Percentiles rank a stretch among this genome's conserved stretches.
Conservation (phyloP, 169 alveolate genomes). For the Cryptosporidium meleagridis region DNA sequence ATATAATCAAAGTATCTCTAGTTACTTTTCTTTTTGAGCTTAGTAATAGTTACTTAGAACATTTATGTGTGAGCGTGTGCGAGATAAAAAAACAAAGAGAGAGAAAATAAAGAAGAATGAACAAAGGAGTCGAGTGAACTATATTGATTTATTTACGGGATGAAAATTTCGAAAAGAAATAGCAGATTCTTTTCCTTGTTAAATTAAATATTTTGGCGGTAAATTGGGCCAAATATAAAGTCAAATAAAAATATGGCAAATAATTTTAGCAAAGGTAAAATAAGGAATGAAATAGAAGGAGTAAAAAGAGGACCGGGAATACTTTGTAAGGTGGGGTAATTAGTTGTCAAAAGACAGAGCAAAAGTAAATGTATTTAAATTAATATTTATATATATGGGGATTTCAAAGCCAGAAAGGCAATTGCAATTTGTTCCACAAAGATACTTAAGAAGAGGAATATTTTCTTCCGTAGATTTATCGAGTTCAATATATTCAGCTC, state of each 20-base stretch:
- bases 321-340: not conserved
- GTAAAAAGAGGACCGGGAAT: not conserved
- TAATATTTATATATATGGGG: not conserved
- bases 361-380: not conserved
- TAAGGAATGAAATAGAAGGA: too few species aligned
- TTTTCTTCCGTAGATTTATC: slow-evolving; percentile 70
- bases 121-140: not conserved
- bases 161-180: not conserved
- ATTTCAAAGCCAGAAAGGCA: not conserved
- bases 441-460: slow-evolving; percentile 63
- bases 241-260: not conserved
- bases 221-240: not conserved
- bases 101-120: too few species aligned
- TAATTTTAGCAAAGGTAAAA: not conserved
- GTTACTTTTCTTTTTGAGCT: too few species aligned
- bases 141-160: not conserved
- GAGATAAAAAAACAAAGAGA: too few species aligned
- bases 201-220: not conserved
- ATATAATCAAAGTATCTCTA: too few species aligned
- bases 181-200: too few species aligned
- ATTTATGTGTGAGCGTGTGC: too few species aligned
- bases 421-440: slow-evolving; percentile 48
- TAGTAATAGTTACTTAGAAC: too few species aligned
- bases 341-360: not conserved
- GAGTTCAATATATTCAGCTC: slow-evolving; percentile 20